A percentile compares a stretch with the other conserved stretches of the same genome.
Evolutionary conservation across 345 rosid species (phyloP).

Genomic region (Rhodamnia argentea): DNA sequence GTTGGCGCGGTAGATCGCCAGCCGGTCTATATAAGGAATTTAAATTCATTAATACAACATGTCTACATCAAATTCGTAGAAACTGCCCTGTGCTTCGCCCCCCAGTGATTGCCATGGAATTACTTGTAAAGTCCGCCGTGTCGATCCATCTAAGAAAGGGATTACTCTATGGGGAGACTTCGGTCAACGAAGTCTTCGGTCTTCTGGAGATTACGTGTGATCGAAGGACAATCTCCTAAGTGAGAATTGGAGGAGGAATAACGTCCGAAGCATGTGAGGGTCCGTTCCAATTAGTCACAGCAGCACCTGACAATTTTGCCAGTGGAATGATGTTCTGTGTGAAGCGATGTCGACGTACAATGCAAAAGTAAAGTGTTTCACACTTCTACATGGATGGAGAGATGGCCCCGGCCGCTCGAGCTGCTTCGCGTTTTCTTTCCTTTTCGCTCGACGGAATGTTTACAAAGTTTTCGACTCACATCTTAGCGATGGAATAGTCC

Average conservation of each 20-base stretch:
- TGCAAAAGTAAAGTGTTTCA: neutral
- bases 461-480: neutral
- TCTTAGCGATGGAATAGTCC: neutral
- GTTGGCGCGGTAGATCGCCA: fast-evolving
- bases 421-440: neutral
- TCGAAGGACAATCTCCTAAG: neutral
- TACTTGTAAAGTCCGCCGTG: neutral
- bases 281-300: neutral
- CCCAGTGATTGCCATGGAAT: neutral
- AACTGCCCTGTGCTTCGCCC: neutral
- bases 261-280: neutral
- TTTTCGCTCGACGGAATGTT: neutral
- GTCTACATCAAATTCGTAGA: neutral
- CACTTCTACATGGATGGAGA: neutral
- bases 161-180: neutral
- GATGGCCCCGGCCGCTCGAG: neutral
- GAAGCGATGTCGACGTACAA: neutral
- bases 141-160: neutral
- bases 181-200: neutral
- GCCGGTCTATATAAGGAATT: neutral
- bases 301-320: neutral
- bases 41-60: neutral
- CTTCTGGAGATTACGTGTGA: neutral
- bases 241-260: neutral
- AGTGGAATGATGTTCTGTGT: neutral